These are phyloP conservation scores for Chrysoporthe cubensis DNA, from an alignment of 2,329 filamentous ascomycete genomes.

Conservation along the genomic window DNA sequence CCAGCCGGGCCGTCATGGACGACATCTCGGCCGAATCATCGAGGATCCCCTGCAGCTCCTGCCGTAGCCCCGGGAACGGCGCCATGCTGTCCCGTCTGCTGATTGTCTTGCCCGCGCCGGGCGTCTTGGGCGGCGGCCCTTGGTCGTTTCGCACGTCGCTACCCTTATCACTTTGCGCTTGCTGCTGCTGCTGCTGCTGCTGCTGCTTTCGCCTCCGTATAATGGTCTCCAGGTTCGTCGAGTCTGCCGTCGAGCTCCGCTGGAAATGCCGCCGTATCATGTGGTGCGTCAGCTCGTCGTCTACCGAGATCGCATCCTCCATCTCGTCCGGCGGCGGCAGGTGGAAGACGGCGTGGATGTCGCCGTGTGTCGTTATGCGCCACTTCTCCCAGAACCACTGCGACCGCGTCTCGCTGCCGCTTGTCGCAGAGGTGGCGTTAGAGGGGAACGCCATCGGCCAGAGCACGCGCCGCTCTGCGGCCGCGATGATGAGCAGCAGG, in stretches of 20 bases:
- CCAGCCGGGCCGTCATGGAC: constrained; percentile 49
- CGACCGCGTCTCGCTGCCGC: constrained; percentile 31
- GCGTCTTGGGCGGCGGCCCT: constrained; percentile 31
- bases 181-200: constrained; percentile 17
- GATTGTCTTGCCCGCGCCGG: constrained; percentile 10
- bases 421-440: not conserved
- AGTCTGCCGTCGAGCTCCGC: constrained; percentile 48
- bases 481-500: constrained; percentile 70
- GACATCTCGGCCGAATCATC: constrained; percentile 50
- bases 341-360: constrained; percentile 75
- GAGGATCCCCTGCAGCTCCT: constrained; percentile 55
- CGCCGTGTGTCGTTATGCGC: constrained; percentile 71
- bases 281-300: constrained; percentile 62
- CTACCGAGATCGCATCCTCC: constrained; percentile 59
- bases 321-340: constrained; percentile 67
- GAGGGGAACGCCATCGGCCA: constrained; percentile 51
- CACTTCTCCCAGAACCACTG: constrained; percentile 68
- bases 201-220: constrained; percentile 26
- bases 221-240: constrained; percentile 22
- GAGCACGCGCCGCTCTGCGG: constrained; percentile 70
- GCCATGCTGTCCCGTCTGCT: constrained; percentile 57
- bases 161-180: not conserved
- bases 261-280: constrained; percentile 62
- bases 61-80: constrained; percentile 54
- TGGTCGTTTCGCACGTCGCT: constrained; percentile 6